Evolutionary conservation across 208 protist species (phyloP).

Genomic region (Leishmania tarentolae): DNA sequence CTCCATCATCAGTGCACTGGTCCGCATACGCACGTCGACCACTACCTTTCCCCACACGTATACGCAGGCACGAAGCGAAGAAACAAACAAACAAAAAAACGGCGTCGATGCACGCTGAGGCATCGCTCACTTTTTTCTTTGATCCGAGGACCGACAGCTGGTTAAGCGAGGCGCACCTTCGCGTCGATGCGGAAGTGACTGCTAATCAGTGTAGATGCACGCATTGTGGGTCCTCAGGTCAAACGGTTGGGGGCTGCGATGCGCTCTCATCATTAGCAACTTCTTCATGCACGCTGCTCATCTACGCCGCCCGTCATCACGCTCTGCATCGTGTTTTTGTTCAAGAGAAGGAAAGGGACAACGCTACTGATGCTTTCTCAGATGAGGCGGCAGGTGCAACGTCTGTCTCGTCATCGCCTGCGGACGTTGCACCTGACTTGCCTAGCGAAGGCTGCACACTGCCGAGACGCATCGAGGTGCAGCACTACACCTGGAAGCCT

Average conservation of each 20-base stretch:
- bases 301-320: constrained; percentile 21
- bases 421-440: not conserved
- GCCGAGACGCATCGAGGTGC: not conserved
- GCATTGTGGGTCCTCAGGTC: not conserved
- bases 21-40: not conserved
- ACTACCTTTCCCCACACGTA: not conserved
- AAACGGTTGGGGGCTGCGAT: not conserved
- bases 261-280: not conserved
- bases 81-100: no score
- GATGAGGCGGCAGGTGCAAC: not conserved
- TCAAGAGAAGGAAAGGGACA: not conserved
- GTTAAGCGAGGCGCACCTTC: constrained; percentile 11
- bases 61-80: not conserved
- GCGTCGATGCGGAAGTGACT: not conserved
- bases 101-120: constrained; percentile 20
- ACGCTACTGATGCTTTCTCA: not conserved
- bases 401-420: not conserved
- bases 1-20: not conserved
- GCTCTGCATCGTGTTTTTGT: constrained; percentile 6
- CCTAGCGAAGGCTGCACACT: not conserved
- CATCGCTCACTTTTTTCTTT: constrained; percentile 9
- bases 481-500: constrained; percentile 10
- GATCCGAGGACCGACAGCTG: constrained; percentile 3
- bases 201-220: not conserved
- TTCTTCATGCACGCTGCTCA: constrained; percentile 10